Conservation (phyloP, 192 early-diverging fungal genomes). For the Blastocladiella britannica region DNA sequence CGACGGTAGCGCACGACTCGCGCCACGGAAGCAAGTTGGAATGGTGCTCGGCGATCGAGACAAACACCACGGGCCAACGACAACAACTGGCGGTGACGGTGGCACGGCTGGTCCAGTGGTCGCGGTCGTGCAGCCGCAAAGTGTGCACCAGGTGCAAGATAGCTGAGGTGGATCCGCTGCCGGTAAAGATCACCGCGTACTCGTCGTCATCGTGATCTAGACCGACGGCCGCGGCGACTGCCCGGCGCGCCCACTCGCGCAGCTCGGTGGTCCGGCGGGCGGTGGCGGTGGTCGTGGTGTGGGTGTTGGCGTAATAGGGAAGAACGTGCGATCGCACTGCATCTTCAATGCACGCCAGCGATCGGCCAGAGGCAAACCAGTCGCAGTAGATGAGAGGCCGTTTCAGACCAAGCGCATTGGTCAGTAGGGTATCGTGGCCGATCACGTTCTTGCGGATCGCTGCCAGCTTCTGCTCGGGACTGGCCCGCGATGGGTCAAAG, state of each 20-base stretch:
- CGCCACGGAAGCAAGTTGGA: conserved; percentile 22
- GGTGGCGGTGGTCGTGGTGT: conserved; percentile 6
- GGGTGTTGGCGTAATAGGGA: conserved; percentile 12
- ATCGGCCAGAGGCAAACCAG: conserved; percentile 9
- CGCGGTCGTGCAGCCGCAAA: neutral
- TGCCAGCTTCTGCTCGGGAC: no score
- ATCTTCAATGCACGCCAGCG: conserved; percentile 7
- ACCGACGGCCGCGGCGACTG: neutral
- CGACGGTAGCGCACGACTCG: conserved; percentile 14
- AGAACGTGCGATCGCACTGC: conserved; percentile 4
- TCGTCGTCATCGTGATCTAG: conserved; percentile 4
- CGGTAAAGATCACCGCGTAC: conserved; percentile 5
- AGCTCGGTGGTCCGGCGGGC: conserved; percentile 3
- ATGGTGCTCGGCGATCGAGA: conserved; percentile 23
- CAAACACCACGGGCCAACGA: conserved; percentile 18
- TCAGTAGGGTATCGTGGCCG: no score
- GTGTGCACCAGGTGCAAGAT: neutral
- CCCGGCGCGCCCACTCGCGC: conserved; percentile 5
- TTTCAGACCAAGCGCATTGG: conserved; percentile 6
- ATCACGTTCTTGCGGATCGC: no score
- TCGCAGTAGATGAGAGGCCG: conserved; percentile 7
- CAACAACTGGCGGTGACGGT: no score
- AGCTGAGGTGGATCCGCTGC: conserved; percentile 7
- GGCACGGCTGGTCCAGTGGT: neutral
- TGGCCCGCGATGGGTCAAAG: no score